phyloP scores from a whole-genome alignment of 805 yeast species.

The Wickerhamomyces canadensis region DNA sequence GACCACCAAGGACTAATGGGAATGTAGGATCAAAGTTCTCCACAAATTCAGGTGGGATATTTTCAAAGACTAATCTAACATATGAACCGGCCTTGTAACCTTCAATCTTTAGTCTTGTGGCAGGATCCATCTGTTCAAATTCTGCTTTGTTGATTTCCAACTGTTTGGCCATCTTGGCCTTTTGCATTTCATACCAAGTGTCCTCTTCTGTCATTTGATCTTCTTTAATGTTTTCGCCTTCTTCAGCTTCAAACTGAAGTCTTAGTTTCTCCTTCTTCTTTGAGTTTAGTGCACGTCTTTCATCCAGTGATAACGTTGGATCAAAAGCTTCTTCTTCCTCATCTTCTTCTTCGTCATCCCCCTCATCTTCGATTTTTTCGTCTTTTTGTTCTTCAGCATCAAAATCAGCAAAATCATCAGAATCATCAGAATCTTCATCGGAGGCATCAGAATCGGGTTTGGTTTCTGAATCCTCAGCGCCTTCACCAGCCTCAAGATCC shows the following conservation, averaged over 20 bases:
- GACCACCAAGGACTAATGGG: slow-evolving; percentile 88
- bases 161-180: slow-evolving; percentile 95
- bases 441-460: slow-evolving; percentile 2
- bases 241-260: slow-evolving; percentile 83
- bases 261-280: slow-evolving; percentile 84
- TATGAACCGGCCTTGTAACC: slow-evolving; percentile 93
- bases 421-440: slow-evolving; percentile 18
- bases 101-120: slow-evolving; percentile 75
- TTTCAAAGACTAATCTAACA: slow-evolving; percentile 80
- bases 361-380: slow-evolving; percentile 37
- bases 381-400: slow-evolving; percentile 45
- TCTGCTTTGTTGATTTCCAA: slow-evolving; percentile 86
- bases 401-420: slow-evolving; percentile 49
- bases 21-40: slow-evolving; percentile 79
- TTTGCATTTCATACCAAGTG: slow-evolving; percentile 96
- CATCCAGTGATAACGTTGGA: slow-evolving; percentile 50
- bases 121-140: slow-evolving; percentile 64
- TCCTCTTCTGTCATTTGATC: slow-evolving; percentile 85
- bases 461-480: no score
- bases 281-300: slow-evolving; percentile 77
- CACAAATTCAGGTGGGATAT: slow-evolving; percentile 83
- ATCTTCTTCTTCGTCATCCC: slow-evolving; percentile 29
- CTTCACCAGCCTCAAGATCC: slow-evolving; percentile 38
- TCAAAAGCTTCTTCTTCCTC: slow-evolving; percentile 30
- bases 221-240: slow-evolving; percentile 66